These are phyloP conservation scores for Drechslerella dactyloides DNA, from an alignment of 2,329 filamentous ascomycete species.

Conservation along the genomic window DNA sequence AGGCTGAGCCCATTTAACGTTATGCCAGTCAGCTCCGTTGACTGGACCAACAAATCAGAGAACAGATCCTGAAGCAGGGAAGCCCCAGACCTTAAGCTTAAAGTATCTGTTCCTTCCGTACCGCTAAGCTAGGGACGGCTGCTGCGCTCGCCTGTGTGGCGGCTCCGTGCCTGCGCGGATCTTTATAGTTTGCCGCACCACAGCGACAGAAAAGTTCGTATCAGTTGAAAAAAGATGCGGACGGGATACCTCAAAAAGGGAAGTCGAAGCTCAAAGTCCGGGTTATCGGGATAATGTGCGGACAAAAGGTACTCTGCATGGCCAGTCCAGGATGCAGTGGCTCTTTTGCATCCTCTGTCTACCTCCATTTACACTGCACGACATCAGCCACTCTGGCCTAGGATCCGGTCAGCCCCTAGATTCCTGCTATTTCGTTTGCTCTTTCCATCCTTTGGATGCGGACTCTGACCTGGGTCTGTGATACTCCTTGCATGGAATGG, in stretches of 20 bases:
- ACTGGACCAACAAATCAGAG: neutral
- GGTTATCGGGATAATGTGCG: neutral
- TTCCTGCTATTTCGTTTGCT: neutral
- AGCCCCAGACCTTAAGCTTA: neutral
- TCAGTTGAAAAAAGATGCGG: neutral
- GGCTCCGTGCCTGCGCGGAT: neutral
- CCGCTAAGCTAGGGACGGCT: neutral
- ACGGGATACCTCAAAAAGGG: neutral
- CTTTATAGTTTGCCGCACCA: neutral
- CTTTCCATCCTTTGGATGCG: neutral
- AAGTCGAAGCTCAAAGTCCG: neutral
- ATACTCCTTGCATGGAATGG: neutral
- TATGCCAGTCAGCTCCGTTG: neutral
- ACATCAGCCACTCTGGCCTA: neutral
- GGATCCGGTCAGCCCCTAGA: neutral
- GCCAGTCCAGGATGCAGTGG: neutral
- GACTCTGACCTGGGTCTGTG: neutral
- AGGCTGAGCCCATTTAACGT: too few relatives aligned
- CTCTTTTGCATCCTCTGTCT: neutral
- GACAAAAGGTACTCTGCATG: neutral
- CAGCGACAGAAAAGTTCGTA: neutral
- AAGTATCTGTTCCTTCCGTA: slow-evolving; percentile 6
- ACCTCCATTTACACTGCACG: neutral
- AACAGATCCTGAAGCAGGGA: neutral
- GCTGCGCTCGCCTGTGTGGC: neutral